Evolutionary conservation across 2,329 filamentous ascomycete genomes (phyloP), one percentile per base, ranked within the genome.

Genomic region (Fonsecaea nubica): DNA sequence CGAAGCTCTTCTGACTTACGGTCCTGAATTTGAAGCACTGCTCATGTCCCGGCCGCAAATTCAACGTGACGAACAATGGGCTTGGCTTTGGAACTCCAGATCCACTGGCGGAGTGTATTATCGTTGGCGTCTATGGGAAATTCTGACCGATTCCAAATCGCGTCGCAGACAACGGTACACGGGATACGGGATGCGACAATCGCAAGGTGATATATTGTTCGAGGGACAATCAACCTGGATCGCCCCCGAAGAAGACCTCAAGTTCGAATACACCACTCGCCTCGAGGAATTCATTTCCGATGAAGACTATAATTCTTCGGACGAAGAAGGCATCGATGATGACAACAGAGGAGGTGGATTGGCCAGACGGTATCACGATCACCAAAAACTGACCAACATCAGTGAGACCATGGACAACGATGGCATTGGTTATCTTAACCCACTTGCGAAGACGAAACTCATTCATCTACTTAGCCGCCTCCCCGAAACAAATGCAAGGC

Each of bases 1-100:
- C 38, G 94, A 98, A 75, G 85, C 86, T 2, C 83, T 98, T 0
- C 81, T 97, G 8, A 87, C 88, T 25, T 88, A 95, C 72, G 93
- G 93, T 0, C 88, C 92, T 0, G 92, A 95, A 74, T 96, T 97
- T 67, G 95, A 99, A 78, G 93, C 93, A 4, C 82, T 96, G 1
- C 84, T 99, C 6, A 98, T 98, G 95, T 90, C 89, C 58, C 85
- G 92, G 18, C 87, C 91, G 0, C 88, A 93, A 62, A 90, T 98
- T 0, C 92, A 96, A 76, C 86, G 85, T 48, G 92, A 97, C 66
- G 92, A 96, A 77, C 93, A 90, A 71, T 98, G 94, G 89, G 91
- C 93, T 0, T 99, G 93, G 91, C 83, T 99, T 4, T 99, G 92
- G 89, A 90, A 98, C 76, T 86, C 93, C 21, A 86, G 89, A 71